These are phyloP conservation scores for Aspergillus tubingensis DNA, from an alignment of 2,329 filamentous ascomycete genomes.

Conservation along the genomic window DNA sequence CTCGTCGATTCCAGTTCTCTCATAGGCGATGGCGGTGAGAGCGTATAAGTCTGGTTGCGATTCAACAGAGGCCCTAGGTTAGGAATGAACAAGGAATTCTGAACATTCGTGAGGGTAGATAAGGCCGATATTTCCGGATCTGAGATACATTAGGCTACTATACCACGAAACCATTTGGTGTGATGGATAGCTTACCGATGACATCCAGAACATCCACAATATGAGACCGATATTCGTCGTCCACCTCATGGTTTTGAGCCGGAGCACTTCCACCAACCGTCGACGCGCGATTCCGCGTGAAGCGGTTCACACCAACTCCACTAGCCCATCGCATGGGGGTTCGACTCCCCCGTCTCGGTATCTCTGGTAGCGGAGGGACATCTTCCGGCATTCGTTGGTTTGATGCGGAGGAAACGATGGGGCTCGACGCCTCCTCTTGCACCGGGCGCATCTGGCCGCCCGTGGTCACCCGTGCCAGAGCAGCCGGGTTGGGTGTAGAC, in stretches of 20 bases:
- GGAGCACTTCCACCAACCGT: constrained; percentile 30
- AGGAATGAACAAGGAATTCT: constrained; percentile 85
- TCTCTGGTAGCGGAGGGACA: constrained; percentile 19
- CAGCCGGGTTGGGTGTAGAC: constrained; percentile 29
- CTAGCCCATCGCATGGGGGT: constrained; percentile 37
- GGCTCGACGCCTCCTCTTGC: constrained; percentile 34
- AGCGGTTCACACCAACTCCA: constrained; percentile 31
- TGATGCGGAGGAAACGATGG: constrained; percentile 8
- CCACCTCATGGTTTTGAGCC: constrained; percentile 10
- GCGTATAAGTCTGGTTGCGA: constrained; percentile 73
- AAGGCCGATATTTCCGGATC: constrained; percentile 82
- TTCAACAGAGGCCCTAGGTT: constrained; percentile 76
- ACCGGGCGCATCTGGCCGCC: constrained; percentile 34
- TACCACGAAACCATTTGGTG: too few species aligned
- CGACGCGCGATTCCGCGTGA: constrained; percentile 37
- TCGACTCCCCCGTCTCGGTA: constrained; percentile 19
- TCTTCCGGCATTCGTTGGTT: constrained; percentile 16
- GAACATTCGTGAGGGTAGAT: constrained; percentile 82
- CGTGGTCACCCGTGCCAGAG: constrained; percentile 24
- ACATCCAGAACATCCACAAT: constrained; percentile 70
- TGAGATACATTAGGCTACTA: constrained; percentile 35
- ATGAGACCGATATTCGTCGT: constrained; percentile 59
- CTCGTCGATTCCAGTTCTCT: constrained; percentile 29
- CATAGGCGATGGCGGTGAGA: constrained; percentile 54
- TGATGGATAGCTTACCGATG: constrained; percentile 56